Percentiles rank a stretch among this genome's conserved stretches.
Conservation (phyloP, 202 grass and related monocot genomes). For the Carex sylvatica region DNA sequence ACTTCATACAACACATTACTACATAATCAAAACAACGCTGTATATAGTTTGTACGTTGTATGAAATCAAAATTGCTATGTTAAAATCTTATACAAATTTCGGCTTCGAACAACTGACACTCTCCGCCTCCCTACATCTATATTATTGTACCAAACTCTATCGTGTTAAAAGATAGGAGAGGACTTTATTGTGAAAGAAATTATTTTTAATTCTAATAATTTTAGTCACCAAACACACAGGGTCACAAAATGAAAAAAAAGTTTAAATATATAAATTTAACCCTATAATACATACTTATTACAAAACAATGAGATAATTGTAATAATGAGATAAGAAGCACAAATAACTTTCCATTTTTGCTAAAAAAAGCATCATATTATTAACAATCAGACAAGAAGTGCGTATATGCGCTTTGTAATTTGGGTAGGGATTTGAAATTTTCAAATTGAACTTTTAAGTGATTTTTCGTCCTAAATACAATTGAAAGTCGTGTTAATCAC, state of each 20-base stretch:
- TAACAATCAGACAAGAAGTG: too few relatives aligned
- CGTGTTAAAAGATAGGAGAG: background rate
- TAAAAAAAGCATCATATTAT: background rate
- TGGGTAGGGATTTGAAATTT: background rate
- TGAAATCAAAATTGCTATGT: too few relatives aligned
- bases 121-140: background rate
- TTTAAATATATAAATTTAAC: background rate
- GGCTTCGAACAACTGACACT: background rate
- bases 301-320: too few relatives aligned
- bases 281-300: background rate
- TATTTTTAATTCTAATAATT: background rate
- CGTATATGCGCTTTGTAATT: background rate
- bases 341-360: background rate
- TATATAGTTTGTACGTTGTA: too few relatives aligned
- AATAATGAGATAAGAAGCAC: background rate
- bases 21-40: too few relatives aligned
- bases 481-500: background rate
- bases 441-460: background rate
- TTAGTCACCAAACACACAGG: background rate
- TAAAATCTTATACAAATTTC: background rate
- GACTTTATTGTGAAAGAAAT: too few relatives aligned
- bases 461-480: background rate
- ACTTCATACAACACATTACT: too few relatives aligned
- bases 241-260: background rate
- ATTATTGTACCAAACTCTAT: background rate